A percentile compares a stretch with the other conserved stretches of the same genome.
These are phyloP conservation scores for Daldinia childiae DNA, from an alignment of 495 filamentous ascomycete genomes.

Conservation along the genomic window DNA sequence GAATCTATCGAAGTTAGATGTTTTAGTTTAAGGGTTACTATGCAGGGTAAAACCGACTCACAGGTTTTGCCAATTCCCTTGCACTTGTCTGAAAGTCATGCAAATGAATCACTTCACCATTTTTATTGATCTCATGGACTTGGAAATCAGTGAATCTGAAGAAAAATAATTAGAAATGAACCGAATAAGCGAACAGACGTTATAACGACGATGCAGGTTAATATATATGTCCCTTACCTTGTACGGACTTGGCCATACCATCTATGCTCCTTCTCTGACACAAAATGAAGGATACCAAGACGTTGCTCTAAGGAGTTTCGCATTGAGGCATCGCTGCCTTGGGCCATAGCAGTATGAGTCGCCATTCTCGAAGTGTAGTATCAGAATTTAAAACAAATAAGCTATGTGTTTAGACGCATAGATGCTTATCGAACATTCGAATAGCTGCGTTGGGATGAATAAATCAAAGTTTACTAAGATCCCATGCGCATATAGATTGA, in stretches of 20 bases:
- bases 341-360: conserved; percentile 48
- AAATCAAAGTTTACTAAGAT: background rate
- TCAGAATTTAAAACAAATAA: background rate
- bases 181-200: background rate
- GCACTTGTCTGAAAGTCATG: conserved; percentile 51
- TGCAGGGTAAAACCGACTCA: conserved; percentile 7
- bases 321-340: conserved; percentile 45
- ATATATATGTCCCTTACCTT: conserved; percentile 26
- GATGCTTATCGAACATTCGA: background rate
- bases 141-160: conserved; percentile 91
- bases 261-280: conserved; percentile 36
- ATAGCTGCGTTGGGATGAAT: background rate
- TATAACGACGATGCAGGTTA: background rate
- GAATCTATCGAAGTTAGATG: conserved; percentile 13
- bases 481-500: background rate
- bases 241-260: conserved; percentile 46
- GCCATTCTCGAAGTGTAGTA: conserved; percentile 31
- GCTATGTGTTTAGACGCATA: background rate
- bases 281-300: conserved; percentile 43
- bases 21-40: background rate
- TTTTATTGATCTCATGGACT: conserved; percentile 87
- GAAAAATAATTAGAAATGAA: conserved; percentile 26
- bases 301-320: conserved; percentile 43
- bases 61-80: conserved; percentile 32
- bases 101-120: conserved; percentile 84